Conservation (phyloP, 2,329 filamentous ascomycete species). For the Trichoderma sp. region DNA sequence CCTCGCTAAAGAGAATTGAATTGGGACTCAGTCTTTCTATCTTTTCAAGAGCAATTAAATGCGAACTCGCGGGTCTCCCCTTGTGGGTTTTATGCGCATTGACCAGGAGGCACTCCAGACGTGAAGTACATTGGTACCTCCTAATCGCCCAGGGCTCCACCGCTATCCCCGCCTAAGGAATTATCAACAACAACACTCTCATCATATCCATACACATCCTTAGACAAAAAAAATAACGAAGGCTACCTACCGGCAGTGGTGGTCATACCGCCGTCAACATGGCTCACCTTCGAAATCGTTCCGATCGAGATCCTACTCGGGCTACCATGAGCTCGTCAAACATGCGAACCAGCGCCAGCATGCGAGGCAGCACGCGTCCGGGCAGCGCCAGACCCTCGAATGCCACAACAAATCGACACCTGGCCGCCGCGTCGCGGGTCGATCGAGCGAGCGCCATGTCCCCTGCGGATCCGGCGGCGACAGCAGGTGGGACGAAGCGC, state of each 20-base stretch:
- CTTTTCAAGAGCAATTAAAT: background rate
- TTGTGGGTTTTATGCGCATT: background rate
- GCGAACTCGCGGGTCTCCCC: background rate
- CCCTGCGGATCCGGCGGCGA: conserved; percentile 69
- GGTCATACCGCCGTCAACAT: conserved; percentile 24
- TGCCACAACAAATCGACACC: conserved; percentile 29
- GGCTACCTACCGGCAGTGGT: background rate
- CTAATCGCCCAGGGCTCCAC: conserved; percentile 6
- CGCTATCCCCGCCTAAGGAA: conserved; percentile 13
- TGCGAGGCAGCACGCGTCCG: conserved; percentile 31
- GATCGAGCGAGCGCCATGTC: conserved; percentile 57
- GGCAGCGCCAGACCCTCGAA: conserved; percentile 28
- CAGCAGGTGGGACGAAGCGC: conserved; percentile 68
- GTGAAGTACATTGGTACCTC: background rate
- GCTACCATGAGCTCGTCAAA: conserved; percentile 37
- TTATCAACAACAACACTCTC: conserved; percentile 15
- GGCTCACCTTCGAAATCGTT: conserved; percentile 41
- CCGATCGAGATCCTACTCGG: conserved; percentile 41
- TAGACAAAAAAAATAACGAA: background rate
- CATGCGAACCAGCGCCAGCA: conserved; percentile 28
- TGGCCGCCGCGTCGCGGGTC: conserved; percentile 27
- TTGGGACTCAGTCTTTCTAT: background rate
- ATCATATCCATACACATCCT: background rate
- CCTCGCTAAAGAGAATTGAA: background rate
- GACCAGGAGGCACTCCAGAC: background rate